Base-by-base conservation (phyloP, 169 alveolate species). In the Plasmodium yoelii region DNA sequence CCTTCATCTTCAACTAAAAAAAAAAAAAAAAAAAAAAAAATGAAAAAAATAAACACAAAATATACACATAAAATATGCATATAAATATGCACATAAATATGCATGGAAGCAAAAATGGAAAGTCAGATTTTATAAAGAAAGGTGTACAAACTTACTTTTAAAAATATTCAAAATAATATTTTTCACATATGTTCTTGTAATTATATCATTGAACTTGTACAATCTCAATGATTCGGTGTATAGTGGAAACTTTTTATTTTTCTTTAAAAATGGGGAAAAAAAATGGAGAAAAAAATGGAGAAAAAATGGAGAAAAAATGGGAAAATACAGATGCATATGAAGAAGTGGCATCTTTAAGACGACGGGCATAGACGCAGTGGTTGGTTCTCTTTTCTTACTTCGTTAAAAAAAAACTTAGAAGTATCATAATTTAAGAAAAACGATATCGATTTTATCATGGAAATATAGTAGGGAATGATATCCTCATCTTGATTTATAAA, bases 401-500 rank as follows among this genome's bases (percentile, higher is more conserved):
- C 88, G 15, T 75, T 75, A 49, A 75, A 75, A 49, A 75, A 75
- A 46, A 75, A 75, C 75, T 75, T 75, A 55, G 88, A 75, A 12
- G 88, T 75, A 42, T 75, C 75, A 13, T 75, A 75, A 18, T 75
- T 75, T 9, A 75, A 42, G 65, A 75, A 75, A 46, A 75, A 75
- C 5, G 88, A 75, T 15, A 75, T 75, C 3, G 88, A 75, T 39
- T 75, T 75, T 8, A 75, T 75, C 74, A 75, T 75, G 28, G 88
- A 75, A 7, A 75, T 75, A 44, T 75, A 75, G 15, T 75, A 75
- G 34, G 88, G 88, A 64, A 75, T 75, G 7, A 75, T 75, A 53
- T 75, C 88, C n/a, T 75, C 88, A 55, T 75, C 88, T 75, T 75
- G 88, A 24, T 75, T 47, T 26, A 75, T 75, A 18, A 75, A 75